These are phyloP conservation scores for Zopfia rhizophila DNA, from an alignment of 2,329 filamentous ascomycete species.

Conservation along the genomic window DNA sequence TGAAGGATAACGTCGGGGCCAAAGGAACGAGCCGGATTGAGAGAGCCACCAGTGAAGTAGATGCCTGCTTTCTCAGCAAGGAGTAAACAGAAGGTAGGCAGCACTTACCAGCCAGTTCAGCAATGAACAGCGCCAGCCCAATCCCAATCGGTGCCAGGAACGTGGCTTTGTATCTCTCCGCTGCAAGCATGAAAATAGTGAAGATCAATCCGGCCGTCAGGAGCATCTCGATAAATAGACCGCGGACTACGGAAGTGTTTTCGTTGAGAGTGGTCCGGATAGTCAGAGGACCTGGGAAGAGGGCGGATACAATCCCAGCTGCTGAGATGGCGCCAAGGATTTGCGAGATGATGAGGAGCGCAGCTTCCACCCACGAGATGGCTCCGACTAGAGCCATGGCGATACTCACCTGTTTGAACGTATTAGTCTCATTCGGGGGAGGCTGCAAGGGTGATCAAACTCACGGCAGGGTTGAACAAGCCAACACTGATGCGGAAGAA, in stretches of 20 bases:
- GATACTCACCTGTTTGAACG: conserved; percentile 52
- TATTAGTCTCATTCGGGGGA: background rate
- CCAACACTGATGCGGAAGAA: conserved; percentile 57
- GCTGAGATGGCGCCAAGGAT: conserved; percentile 58
- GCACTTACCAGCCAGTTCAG: conserved; percentile 54
- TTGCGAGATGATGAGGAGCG: conserved; percentile 57
- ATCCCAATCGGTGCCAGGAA: conserved; percentile 55
- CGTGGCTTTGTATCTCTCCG: conserved; percentile 53
- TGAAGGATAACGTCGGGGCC: conserved; percentile 58
- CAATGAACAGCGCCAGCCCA: conserved; percentile 58
- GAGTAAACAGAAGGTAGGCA: background rate
- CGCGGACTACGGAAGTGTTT: conserved; percentile 55
- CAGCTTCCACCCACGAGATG: conserved; percentile 56
- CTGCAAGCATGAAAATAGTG: conserved; percentile 59
- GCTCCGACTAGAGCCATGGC: conserved; percentile 61
- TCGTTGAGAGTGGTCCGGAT: conserved; percentile 57
- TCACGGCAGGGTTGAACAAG: conserved; percentile 47
- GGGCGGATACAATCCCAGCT: conserved; percentile 55
- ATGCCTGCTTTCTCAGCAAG: conserved; percentile 48
- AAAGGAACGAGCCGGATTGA: conserved; percentile 62
- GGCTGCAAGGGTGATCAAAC: conserved; percentile 5
- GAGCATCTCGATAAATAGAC: conserved; percentile 63
- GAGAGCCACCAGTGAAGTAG: conserved; percentile 58
- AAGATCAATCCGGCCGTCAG: conserved; percentile 61
- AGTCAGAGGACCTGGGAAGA: conserved; percentile 58